Percentiles rank a stretch among this genome's conserved stretches.
These are phyloP conservation scores for Conoideocrella luteorostrata DNA, from an alignment of 2,329 filamentous ascomycete species.

Conservation along the genomic window DNA sequence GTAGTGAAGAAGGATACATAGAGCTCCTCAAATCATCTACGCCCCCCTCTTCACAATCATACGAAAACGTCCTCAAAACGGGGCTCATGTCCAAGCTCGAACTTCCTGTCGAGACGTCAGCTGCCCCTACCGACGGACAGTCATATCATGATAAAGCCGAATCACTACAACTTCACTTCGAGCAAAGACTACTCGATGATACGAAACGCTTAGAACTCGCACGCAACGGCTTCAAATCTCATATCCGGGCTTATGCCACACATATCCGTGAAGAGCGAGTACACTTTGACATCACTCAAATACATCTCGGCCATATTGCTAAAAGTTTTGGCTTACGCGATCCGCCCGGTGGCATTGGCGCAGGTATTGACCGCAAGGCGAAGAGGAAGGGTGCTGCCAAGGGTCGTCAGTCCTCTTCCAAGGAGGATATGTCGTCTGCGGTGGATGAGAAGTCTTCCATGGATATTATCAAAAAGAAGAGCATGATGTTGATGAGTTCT, in stretches of 20 bases:
- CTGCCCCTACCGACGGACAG: constrained; percentile 33
- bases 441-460: constrained; percentile 26
- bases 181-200: constrained; percentile 54
- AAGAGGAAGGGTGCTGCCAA: constrained; percentile 27
- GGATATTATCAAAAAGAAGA: constrained; percentile 51
- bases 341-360: constrained; percentile 74
- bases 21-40: constrained; percentile 54
- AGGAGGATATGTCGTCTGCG: constrained; percentile 10
- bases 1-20: constrained; percentile 87
- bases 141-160: constrained; percentile 47
- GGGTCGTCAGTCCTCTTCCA: constrained; percentile 11
- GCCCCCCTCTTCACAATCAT: constrained; percentile 43
- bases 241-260: constrained; percentile 91
- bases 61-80: constrained; percentile 55
- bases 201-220: constrained; percentile 71
- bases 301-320: constrained; percentile 88
- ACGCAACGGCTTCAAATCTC: constrained; percentile 80
- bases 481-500: constrained; percentile 59
- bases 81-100: constrained; percentile 56
- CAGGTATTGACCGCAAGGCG: constrained; percentile 42
- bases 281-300: constrained; percentile 84
- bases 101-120: constrained; percentile 64
- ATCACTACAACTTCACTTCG: constrained; percentile 51
- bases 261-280: constrained; percentile 78
- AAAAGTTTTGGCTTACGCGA: constrained; percentile 91